phyloP scores from a whole-genome alignment of 495 filamentous ascomycete genomes.

The Pyrenula aspistea region DNA sequence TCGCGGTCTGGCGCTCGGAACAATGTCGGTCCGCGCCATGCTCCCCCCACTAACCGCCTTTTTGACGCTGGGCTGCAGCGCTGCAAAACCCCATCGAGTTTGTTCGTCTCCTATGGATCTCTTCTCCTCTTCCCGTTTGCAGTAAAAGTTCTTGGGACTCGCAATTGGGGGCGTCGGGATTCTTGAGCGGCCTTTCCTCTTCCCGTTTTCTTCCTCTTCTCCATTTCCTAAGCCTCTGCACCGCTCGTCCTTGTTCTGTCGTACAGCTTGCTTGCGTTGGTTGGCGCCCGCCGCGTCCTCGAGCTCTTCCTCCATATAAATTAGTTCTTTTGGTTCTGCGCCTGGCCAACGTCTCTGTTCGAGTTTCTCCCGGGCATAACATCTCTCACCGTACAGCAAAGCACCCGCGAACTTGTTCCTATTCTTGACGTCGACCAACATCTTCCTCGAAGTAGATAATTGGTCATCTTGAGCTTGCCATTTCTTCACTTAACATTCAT shows the following conservation, averaged over 20 bases:
- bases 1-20: background rate
- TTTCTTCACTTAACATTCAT: background rate
- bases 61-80: background rate
- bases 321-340: conserved; percentile 3
- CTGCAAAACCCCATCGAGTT: background rate
- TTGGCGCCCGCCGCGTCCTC: conserved; percentile 1
- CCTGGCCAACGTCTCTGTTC: conserved; percentile 2
- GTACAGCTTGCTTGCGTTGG: background rate
- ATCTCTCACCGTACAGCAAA: conserved; percentile 14
- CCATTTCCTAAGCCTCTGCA: conserved; percentile 11
- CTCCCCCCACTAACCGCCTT: background rate
- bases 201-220: conserved; percentile 12
- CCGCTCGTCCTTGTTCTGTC: conserved; percentile 4
- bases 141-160: conserved; percentile 7
- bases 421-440: background rate
- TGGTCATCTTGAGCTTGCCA: background rate
- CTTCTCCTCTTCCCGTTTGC: conserved; percentile 8
- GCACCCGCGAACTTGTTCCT: conserved; percentile 2
- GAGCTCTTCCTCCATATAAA: conserved; percentile 4
- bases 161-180: conserved; percentile 8
- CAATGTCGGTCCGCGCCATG: too few relatives aligned
- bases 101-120: conserved; percentile 8
- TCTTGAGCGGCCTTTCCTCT: conserved; percentile 17
- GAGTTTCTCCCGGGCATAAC: conserved; percentile 10
- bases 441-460: conserved; percentile 1